A percentile compares a stretch with the other conserved stretches of the same genome.
These are phyloP conservation scores for Termitomyces sp. DNA, from an alignment of 768 basidiomycete genomes.

Conservation along the genomic window DNA sequence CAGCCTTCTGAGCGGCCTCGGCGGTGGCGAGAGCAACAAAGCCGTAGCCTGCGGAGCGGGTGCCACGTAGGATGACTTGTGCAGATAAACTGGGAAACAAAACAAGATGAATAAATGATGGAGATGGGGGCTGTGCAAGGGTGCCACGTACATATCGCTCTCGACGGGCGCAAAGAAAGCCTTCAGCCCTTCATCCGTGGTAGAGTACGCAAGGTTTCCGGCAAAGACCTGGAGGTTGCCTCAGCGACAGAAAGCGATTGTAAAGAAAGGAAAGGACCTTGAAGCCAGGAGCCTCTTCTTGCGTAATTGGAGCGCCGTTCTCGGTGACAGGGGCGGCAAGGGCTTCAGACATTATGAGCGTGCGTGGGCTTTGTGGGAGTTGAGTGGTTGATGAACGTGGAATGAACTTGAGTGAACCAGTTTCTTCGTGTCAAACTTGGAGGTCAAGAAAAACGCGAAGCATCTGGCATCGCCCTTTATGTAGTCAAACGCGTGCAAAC, in stretches of 20 bases:
- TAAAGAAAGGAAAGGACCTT: slow-evolving; percentile 48
- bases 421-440: slow-evolving; percentile 82
- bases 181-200: slow-evolving; percentile 93
- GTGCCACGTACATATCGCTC: slow-evolving; percentile 77
- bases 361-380: slow-evolving; percentile 48
- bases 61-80: slow-evolving; percentile 83
- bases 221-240: slow-evolving; percentile 70
- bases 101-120: slow-evolving; percentile 21
- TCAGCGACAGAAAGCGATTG: slow-evolving; percentile 19
- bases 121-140: slow-evolving; percentile 41
- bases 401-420: slow-evolving; percentile 78
- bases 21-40: slow-evolving; percentile 81
- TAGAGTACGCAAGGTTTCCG: slow-evolving; percentile 93
- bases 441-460: slow-evolving; percentile 52
- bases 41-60: slow-evolving; percentile 87
- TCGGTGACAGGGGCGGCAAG: slow-evolving; percentile 79
- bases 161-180: slow-evolving; percentile 87
- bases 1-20: slow-evolving; percentile 85
- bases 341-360: slow-evolving; percentile 84
- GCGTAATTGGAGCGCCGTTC: slow-evolving; percentile 81
- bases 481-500: slow-evolving; percentile 37
- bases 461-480: slow-evolving; percentile 25
- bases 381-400: slow-evolving; percentile 46
- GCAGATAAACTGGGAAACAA: slow-evolving; percentile 59
- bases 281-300: slow-evolving; percentile 78